phyloP scores from a whole-genome alignment of 805 yeast genomes.

The Metschnikowia reukaufii region DNA sequence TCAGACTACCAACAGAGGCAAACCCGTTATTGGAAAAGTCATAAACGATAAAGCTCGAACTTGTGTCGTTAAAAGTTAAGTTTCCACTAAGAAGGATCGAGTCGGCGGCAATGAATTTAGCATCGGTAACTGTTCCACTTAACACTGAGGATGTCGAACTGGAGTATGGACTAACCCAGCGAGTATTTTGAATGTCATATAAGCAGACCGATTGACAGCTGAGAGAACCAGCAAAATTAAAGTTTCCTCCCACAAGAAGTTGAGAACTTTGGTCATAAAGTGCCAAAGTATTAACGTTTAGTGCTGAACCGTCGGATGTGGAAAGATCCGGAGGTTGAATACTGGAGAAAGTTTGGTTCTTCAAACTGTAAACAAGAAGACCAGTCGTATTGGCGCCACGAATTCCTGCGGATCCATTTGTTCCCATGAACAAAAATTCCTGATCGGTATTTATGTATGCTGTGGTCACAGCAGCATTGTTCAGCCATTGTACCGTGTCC shows the following conservation, averaged over 20 bases:
- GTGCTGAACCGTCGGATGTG: constrained; percentile 42
- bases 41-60: constrained; percentile 50
- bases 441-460: constrained; percentile 37
- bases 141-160: constrained; percentile 25
- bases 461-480: constrained; percentile 26
- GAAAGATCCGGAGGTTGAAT: constrained; percentile 52
- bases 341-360: constrained; percentile 37
- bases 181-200: constrained; percentile 51
- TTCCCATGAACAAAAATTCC: constrained; percentile 45
- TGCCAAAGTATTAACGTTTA: constrained; percentile 37
- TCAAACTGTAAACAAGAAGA: constrained; percentile 53
- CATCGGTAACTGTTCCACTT: constrained; percentile 49
- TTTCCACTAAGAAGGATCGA: constrained; percentile 52
- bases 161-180: constrained; percentile 53
- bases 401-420: constrained; percentile 36
- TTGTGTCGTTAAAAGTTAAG: constrained; percentile 40
- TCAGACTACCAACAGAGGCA: constrained; percentile 19
- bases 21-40: constrained; percentile 45
- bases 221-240: constrained; percentile 55
- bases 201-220: constrained; percentile 66
- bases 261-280: constrained; percentile 31
- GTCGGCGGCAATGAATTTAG: constrained; percentile 45
- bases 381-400: constrained; percentile 36
- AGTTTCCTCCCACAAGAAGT: constrained; percentile 74
- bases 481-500: constrained; percentile 28